Conservation (phyloP, 768 basidiomycete genomes). For the Chalciporus pseudorubinellus region DNA sequence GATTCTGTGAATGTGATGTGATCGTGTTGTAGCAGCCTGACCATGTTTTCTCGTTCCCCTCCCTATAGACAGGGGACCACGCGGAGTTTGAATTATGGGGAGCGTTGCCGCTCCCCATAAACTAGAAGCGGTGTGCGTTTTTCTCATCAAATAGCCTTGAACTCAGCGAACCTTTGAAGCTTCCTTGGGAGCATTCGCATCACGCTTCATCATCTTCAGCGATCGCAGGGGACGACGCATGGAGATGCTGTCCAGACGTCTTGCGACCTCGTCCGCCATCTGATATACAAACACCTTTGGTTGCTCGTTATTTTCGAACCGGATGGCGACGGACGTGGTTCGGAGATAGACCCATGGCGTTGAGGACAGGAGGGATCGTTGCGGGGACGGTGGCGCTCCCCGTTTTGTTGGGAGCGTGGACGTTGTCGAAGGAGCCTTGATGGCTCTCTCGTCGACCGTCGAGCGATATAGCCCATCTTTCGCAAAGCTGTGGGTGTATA, state of each 20-base stretch:
- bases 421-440: constrained; percentile 50
- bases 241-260: constrained; percentile 62
- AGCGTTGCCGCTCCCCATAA: constrained; percentile 31
- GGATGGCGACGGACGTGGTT: constrained; percentile 65
- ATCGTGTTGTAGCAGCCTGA: no score
- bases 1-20: no score
- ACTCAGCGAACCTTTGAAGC: constrained; percentile 70
- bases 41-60: no score
- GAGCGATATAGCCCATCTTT: constrained; percentile 54
- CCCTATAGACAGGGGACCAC: no score
- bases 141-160: not conserved
- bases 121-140: constrained; percentile 43
- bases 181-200: constrained; percentile 83
- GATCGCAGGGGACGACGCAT: constrained; percentile 76
- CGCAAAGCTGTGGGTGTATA: constrained; percentile 45
- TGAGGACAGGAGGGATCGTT: constrained; percentile 27
- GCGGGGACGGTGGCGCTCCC: constrained; percentile 44
- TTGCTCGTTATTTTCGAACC: constrained; percentile 81
- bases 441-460: constrained; percentile 50
- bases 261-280: constrained; percentile 75
- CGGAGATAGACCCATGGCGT: constrained; percentile 14
- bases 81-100: no score
- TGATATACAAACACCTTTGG: constrained; percentile 75
- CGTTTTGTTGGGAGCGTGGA: constrained; percentile 53
- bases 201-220: constrained; percentile 85